Conservation (phyloP, 768 basidiomycete species). For the Asterophora parasitica region DNA sequence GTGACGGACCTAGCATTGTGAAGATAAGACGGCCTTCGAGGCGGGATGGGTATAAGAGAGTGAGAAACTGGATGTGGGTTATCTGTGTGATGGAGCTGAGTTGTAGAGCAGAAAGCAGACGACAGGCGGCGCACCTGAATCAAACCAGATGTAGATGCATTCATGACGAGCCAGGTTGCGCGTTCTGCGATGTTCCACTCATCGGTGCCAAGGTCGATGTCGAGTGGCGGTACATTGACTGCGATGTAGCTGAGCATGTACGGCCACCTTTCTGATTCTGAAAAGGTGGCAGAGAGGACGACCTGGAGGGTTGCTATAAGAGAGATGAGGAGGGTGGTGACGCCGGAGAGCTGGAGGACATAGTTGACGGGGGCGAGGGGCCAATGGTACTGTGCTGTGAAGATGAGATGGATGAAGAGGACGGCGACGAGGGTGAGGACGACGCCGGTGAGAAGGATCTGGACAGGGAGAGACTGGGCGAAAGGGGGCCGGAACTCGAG, state of each 20-base stretch:
- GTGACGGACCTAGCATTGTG: conserved; percentile 62
- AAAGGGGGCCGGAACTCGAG: conserved; percentile 75
- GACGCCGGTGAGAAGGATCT: conserved; percentile 82
- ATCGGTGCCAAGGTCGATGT: conserved; percentile 22
- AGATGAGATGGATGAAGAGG: conserved; percentile 86
- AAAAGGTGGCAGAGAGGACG: conserved; percentile 53
- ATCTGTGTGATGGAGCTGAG: conserved; percentile 45
- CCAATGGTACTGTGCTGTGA: conserved; percentile 95
- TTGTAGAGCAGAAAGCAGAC: background rate
- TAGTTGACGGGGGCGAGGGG: conserved; percentile 92
- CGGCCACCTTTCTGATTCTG: conserved; percentile 78
- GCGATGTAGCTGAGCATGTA: conserved; percentile 95
- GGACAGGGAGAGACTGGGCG: conserved; percentile 84
- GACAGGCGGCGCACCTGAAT: conserved; percentile 62
- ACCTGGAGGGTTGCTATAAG: conserved; percentile 75
- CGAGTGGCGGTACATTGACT: conserved; percentile 64
- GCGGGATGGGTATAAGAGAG: conserved; percentile 87
- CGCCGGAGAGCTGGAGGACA: conserved; percentile 81
- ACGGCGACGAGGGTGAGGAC: conserved; percentile 80
- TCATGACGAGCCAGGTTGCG: conserved; percentile 84
- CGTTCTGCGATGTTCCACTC: conserved; percentile 63
- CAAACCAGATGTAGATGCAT: conserved; percentile 75
- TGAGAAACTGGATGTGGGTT: conserved; percentile 96
- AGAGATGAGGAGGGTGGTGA: conserved; percentile 72
- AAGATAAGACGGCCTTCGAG: conserved; percentile 87